A percentile compares a stretch with the other conserved stretches of the same genome.
Evolutionary conservation across 495 filamentous ascomycete species (phyloP).

Genomic region (Xylaria telfairii): DNA sequence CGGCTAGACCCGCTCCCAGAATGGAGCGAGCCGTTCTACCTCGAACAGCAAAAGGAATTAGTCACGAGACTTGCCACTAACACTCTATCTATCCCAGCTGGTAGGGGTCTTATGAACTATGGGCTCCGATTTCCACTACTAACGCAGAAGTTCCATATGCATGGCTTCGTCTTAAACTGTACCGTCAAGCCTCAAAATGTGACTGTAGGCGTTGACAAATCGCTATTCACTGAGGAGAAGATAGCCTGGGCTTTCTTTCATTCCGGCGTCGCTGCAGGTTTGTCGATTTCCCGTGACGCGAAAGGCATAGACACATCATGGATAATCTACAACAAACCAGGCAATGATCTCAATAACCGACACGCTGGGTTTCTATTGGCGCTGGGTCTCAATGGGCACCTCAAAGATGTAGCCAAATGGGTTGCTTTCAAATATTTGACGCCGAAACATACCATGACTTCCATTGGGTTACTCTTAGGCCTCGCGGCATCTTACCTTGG

Average conservation of each 20-base stretch:
- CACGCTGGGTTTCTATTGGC: slow-evolving; percentile 94
- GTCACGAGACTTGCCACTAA: slow-evolving; percentile 83
- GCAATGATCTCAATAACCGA: slow-evolving; percentile 82
- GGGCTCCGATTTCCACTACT: slow-evolving; percentile 81
- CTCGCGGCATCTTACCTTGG: slow-evolving; percentile 92
- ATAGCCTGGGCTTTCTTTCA: slow-evolving; percentile 99
- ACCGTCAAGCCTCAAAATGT: slow-evolving; percentile 89
- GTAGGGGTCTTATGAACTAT: slow-evolving; percentile 83
- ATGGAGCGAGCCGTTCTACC: slow-evolving; percentile 83
- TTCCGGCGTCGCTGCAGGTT: slow-evolving; percentile 85
- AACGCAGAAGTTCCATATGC: slow-evolving; percentile 86
- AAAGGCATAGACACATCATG: slow-evolving; percentile 97
- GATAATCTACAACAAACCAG: slow-evolving; percentile 97
- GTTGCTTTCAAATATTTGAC: slow-evolving; percentile 98
- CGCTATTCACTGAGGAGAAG: slow-evolving; percentile 88
- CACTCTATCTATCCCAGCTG: slow-evolving; percentile 85
- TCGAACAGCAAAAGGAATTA: slow-evolving; percentile 91
- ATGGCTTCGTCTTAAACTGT: slow-evolving; percentile 86
- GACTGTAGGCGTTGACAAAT: slow-evolving; percentile 85
- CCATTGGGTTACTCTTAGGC: slow-evolving; percentile 90
- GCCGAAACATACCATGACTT: slow-evolving; percentile 98
- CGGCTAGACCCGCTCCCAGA: slow-evolving; percentile 75
- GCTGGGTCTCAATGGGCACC: slow-evolving; percentile 92
- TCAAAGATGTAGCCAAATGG: slow-evolving; percentile 94
- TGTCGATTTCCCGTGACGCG: slow-evolving; percentile 87